Evolutionary conservation across 257 asterid genomes (phyloP), one percentile per base, ranked within the genome.

Genomic region (Solanum okadae): DNA sequence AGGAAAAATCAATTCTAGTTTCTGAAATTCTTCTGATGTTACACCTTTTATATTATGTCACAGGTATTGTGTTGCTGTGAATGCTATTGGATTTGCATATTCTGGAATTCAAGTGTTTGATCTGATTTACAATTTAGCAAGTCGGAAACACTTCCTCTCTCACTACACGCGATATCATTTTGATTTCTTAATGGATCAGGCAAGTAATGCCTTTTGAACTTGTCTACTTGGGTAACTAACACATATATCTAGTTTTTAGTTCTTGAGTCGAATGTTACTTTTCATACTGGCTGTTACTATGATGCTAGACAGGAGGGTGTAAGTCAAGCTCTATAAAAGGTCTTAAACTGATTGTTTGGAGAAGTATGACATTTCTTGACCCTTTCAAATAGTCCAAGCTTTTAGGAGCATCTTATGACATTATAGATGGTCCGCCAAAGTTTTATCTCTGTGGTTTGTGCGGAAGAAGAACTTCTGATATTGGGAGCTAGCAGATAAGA

Each of bases 161-260:
- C 93, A 88, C 90, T 89, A 89, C 73, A 89, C 92, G 20, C 96
- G 94, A 18, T 86, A 88, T 90, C 95, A 91, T 88, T 94, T 96
- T 18, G 95, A 92, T 86, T 95, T 96, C 88, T 89, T 93, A 31
- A 92, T 95, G 93, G 98, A 96, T 88, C 99, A 96, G 98, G 99
- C 92, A 88, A 92, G 96, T 92, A 29, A 82, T 49, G 11, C 9
- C 4, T 10, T 29, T 49, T 82, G 42, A 82, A 82, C 70, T 49
- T 81, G n/a, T 79, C 27, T 49, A 29, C 16, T 49, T n/a, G 12
- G 6, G 65, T 56, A 46, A 44, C 52, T 25, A 81, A 82, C 44
- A 10, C 25, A 7, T 16, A 82, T 46, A 49, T 82, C 70, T 82
- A 49, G 44, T 27, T 78, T 18, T 23, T 42, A 15, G 10, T 78